phyloP scores from a whole-genome alignment of 2,329 filamentous ascomycete species.

The Capronia americana region DNA sequence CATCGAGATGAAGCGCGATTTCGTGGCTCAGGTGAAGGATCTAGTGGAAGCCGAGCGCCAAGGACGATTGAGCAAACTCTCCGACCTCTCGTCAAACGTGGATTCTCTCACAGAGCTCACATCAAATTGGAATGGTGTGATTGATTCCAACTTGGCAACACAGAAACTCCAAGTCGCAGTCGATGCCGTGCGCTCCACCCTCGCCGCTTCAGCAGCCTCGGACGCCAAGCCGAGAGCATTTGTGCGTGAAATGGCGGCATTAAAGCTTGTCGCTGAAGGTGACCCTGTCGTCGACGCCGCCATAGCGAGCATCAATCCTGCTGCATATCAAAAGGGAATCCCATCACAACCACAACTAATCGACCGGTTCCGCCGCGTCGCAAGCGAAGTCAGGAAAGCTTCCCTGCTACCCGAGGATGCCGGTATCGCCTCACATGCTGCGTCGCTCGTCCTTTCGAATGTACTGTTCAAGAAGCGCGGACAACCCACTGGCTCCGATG shows the following conservation, averaged over 20 bases:
- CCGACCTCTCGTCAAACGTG: constrained; percentile 78
- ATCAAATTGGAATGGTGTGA: constrained; percentile 84
- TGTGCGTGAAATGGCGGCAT: constrained; percentile 86
- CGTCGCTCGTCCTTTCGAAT: constrained; percentile 87
- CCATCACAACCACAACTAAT: constrained; percentile 83
- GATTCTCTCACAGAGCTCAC: constrained; percentile 86
- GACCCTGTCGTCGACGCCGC: constrained; percentile 89
- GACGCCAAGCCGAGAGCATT: constrained; percentile 72
- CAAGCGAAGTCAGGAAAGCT: constrained; percentile 91
- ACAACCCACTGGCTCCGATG: constrained; percentile 81
- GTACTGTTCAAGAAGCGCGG: constrained; percentile 95
- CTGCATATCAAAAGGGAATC: constrained; percentile 90
- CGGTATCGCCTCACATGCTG: constrained; percentile 91
- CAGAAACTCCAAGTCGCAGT: constrained; percentile 96
- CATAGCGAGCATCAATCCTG: constrained; percentile 93
- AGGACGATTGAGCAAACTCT: constrained; percentile 83
- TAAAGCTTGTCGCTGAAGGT: constrained; percentile 87
- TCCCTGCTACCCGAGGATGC: constrained; percentile 90
- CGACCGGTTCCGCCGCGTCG: constrained; percentile 93
- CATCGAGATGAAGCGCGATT: constrained; percentile 83
- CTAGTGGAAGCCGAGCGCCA: constrained; percentile 88
- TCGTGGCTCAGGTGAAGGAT: constrained; percentile 75
- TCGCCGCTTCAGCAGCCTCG: constrained; percentile 71
- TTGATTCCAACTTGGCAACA: constrained; percentile 88
- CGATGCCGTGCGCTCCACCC: constrained; percentile 84